Base-by-base conservation (phyloP, 2,329 filamentous ascomycete genomes). In the Arthrobotrys musiformis region DNA sequence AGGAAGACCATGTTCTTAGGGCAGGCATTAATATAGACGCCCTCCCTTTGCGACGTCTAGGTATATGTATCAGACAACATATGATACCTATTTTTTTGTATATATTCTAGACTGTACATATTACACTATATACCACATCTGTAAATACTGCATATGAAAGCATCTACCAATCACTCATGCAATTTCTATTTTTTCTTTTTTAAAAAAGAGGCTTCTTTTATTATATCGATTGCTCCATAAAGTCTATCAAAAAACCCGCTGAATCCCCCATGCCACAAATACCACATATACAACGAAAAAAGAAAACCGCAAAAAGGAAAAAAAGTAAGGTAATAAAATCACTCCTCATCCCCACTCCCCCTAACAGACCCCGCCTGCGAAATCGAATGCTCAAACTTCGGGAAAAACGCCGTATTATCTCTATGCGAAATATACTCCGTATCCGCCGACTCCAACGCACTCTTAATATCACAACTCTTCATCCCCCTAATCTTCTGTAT, bases 401-500 rank as follows among this genome's bases (percentile, higher is more conserved):
- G 69, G 15, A 80, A 81, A 50, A 81, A 81, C 0, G 80, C 80
- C 5, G 79, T 81, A 63, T 81, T 81, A 73, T 81, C 80, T 26
- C 80, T 58, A 48, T 70, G 66, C n/a, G 73, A 70, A 46, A 77
- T 70, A 67, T 77, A 77, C 42, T 77, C 73, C n/a, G 73, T 77
- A 79, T 79, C 94, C 19, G 93, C 93, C 84, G 97, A 99, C 2
- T 94, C 95, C 33, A 99, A 85, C 50, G 95, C 85, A 8, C 88
- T 87, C 56, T 90, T 87, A 79, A 99, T 97, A 82, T 97, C 91
- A 4, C 87, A 88, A 82, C 93, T 97, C 82, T 92, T 90, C 79
- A 91, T 86, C 0, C 95, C 95, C 85, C 92, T 93, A 82, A 99
- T 97, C 61, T 92, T 86, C 70, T 86, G 85, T 78, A 99, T 93